These are phyloP conservation scores for Hyphodiscus hymeniophilus DNA, from an alignment of 495 filamentous ascomycete species.

Conservation along the genomic window DNA sequence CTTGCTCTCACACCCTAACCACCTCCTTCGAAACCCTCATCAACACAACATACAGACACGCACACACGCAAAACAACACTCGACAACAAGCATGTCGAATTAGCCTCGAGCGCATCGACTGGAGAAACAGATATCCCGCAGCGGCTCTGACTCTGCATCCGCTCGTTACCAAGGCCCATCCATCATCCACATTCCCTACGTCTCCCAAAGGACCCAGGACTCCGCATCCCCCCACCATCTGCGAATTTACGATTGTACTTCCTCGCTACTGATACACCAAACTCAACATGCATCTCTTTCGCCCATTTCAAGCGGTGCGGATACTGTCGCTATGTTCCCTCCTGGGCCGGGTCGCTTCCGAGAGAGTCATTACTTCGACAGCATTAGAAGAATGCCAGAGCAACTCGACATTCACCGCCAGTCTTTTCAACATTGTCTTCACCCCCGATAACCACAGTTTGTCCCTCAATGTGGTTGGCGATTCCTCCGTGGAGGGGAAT, in stretches of 20 bases:
- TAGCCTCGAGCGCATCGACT: too few species aligned
- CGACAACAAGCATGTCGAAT: too few species aligned
- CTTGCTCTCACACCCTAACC: too few species aligned
- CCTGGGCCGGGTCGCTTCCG: constrained; percentile 11
- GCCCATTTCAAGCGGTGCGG: not conserved
- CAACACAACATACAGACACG: too few species aligned
- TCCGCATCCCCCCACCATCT: not conserved
- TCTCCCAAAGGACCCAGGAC: not conserved
- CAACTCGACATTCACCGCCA: constrained; percentile 73
- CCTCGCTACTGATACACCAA: not conserved
- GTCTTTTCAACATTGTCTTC: constrained; percentile 73
- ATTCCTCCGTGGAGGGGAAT: constrained; percentile 77
- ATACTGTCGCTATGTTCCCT: not conserved
- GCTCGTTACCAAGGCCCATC: too few species aligned
- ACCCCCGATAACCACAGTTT: constrained; percentile 68
- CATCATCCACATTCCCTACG: not conserved
- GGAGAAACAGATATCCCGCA: too few species aligned
- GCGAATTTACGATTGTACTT: not conserved
- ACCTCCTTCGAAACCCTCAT: too few species aligned
- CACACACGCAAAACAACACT: too few species aligned
- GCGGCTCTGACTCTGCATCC: too few species aligned
- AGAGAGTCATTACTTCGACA: constrained; percentile 53
- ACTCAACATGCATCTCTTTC: constrained; percentile 1
- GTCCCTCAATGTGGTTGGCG: constrained; percentile 67
- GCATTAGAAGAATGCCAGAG: constrained; percentile 72